These are phyloP conservation scores for Cyamopsis tetragonoloba DNA, from an alignment of 306 rosid species.

Conservation along the genomic window DNA sequence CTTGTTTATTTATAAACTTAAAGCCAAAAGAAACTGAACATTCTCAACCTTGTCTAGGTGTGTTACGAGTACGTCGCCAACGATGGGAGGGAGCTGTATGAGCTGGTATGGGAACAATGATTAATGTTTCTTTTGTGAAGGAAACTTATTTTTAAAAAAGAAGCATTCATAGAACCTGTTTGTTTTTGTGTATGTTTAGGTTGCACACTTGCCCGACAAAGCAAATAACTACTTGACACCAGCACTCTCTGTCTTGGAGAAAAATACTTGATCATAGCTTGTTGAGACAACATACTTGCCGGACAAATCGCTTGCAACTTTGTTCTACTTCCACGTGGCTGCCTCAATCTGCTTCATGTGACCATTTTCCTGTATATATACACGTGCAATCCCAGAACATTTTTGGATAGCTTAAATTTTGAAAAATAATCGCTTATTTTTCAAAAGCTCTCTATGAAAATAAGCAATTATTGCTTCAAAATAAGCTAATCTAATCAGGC, in stretches of 20 bases:
- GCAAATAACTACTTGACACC: conserved; percentile 97
- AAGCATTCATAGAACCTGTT: conserved; percentile 15
- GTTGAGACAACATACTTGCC: conserved; percentile 1
- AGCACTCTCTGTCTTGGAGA: conserved; percentile 85
- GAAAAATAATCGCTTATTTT: no score
- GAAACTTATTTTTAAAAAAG: no score
- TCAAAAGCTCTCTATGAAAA: no score
- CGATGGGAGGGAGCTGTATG: conserved; percentile 89
- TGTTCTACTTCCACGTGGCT: neutral
- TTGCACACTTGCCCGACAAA: conserved; percentile 97
- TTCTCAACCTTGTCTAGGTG: conserved; percentile 47
- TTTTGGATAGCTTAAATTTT: no score
- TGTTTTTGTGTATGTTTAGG: conserved; percentile 47
- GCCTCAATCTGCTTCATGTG: conserved; percentile 5
- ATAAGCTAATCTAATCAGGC: no score
- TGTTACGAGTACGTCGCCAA: conserved; percentile 91
- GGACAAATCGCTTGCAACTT: neutral
- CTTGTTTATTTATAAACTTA: conserved; percentile 10
- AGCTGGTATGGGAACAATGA: conserved; percentile 60
- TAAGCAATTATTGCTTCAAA: no score
- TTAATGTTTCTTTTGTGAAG: neutral
- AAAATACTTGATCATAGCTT: conserved; percentile 66
- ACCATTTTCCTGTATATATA: conserved; percentile 18
- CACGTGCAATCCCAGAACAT: conserved; percentile 4
- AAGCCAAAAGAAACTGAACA: conserved; percentile 22